Conservation (phyloP, 257 asterid species). For the Catharanthus roseus region DNA sequence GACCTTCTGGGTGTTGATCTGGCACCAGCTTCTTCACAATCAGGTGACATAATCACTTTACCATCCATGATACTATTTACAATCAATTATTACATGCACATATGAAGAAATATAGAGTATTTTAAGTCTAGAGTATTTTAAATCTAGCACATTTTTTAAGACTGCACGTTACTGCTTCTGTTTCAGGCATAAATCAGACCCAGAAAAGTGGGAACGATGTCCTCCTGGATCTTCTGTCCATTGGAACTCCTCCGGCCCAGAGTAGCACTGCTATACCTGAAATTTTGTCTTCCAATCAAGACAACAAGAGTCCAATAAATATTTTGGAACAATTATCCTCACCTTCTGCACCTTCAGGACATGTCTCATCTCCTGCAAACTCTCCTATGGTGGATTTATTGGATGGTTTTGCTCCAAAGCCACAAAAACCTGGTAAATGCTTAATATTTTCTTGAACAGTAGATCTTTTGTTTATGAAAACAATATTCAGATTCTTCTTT, state of each 20-base stretch:
- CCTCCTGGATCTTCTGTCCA: conserved; percentile 78
- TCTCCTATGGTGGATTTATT: conserved; percentile 81
- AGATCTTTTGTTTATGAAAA: neutral
- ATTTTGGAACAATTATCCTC: conserved; percentile 45
- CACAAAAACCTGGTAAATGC: conserved; percentile 50
- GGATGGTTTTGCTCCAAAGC: conserved; percentile 67
- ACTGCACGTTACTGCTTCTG: neutral
- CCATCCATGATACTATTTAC: neutral
- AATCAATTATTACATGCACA: neutral
- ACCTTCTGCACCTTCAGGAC: conserved; percentile 48
- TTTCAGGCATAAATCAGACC: conserved; percentile 45
- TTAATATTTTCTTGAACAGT: conserved; percentile 1
- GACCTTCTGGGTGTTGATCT: conserved; percentile 88
- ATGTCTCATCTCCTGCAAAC: conserved; percentile 39
- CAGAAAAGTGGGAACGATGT: conserved; percentile 62
- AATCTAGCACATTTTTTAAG: too few relatives aligned
- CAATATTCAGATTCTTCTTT: conserved; percentile 15
- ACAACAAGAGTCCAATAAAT: conserved; percentile 43
- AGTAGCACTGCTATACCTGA: conserved; percentile 48
- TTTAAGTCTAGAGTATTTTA: neutral
- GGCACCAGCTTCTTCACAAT: conserved; percentile 39
- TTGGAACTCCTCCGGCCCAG: conserved; percentile 70
- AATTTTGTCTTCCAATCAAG: conserved; percentile 45
- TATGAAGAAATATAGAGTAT: neutral
- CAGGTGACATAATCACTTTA: conserved; percentile 45